These are phyloP conservation scores for Leccinum arenicola DNA, from an alignment of 768 basidiomycete species.

Conservation along the genomic window DNA sequence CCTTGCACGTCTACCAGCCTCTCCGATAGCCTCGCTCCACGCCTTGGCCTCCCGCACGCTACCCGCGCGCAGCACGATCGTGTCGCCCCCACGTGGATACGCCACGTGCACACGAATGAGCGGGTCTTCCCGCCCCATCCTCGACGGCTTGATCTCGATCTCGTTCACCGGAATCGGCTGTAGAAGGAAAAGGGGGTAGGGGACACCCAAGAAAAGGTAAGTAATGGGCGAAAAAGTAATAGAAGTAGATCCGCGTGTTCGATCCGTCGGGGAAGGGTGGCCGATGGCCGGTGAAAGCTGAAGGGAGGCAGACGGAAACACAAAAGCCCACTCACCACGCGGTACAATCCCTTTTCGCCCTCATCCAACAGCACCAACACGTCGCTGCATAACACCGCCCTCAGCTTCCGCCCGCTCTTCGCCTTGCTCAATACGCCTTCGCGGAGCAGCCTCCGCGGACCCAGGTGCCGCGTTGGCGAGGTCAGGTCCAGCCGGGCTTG, in stretches of 20 bases:
- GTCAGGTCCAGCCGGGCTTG: constrained; percentile 89
- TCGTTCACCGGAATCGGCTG: constrained; percentile 78
- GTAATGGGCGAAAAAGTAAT: not conserved
- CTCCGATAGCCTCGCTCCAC: constrained; percentile 45
- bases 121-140: constrained; percentile 58
- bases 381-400: constrained; percentile 83
- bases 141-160: constrained; percentile 55
- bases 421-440: constrained; percentile 79
- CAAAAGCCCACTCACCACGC: constrained; percentile 59
- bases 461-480: constrained; percentile 82
- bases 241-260: no score
- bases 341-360: constrained; percentile 64
- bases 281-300: not conserved
- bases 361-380: constrained; percentile 85
- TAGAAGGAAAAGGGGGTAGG: not conserved
- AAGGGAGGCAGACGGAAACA: not conserved
- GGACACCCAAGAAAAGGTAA: not conserved
- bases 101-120: constrained; percentile 63
- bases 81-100: constrained; percentile 74
- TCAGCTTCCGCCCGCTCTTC: constrained; percentile 78
- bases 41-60: constrained; percentile 57
- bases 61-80: constrained; percentile 54
- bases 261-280: not conserved
- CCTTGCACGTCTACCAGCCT: constrained; percentile 11
- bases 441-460: constrained; percentile 72